Conservation (phyloP, 768 basidiomycete species). For the Russula olivacea region DNA sequence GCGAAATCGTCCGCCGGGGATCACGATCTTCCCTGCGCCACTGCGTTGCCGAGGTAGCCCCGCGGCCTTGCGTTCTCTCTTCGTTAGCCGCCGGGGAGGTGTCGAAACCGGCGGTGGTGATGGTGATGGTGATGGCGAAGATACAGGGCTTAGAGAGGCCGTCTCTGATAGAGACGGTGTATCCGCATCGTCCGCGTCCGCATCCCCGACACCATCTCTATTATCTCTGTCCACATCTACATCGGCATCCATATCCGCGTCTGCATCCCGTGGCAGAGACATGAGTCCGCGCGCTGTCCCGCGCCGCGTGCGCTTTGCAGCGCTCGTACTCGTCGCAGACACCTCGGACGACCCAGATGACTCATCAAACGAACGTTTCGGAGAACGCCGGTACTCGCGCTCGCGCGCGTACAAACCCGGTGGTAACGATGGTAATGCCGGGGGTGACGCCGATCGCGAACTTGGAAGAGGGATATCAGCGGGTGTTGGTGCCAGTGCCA, state of each 20-base stretch:
- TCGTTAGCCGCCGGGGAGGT: conserved; percentile 42
- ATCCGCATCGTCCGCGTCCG: conserved; percentile 29
- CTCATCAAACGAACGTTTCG: conserved; percentile 58
- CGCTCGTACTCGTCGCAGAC: conserved; percentile 29
- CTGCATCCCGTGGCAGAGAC: conserved; percentile 16
- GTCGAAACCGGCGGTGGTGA: conserved; percentile 28
- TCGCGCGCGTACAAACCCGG: conserved; percentile 29
- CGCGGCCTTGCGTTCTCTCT: conserved; percentile 62
- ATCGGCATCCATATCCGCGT: conserved; percentile 31
- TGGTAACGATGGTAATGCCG: conserved; percentile 29
- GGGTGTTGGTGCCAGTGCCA: conserved; percentile 28
- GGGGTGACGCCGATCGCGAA: conserved; percentile 35
- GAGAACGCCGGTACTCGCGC: conserved; percentile 40
- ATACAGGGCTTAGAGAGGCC: conserved; percentile 29
- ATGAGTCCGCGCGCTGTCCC: conserved; percentile 11
- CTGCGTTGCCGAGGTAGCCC: conserved; percentile 54
- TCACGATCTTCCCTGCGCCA: conserved; percentile 50
- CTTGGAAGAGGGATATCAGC: conserved; percentile 35
- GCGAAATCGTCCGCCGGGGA: conserved; percentile 56
- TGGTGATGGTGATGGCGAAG: conserved; percentile 31
- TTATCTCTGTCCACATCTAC: conserved; percentile 28
- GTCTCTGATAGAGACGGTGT: conserved; percentile 43
- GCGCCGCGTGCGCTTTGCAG: conserved; percentile 30
- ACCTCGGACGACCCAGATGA: conserved; percentile 40
- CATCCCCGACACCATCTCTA: conserved; percentile 27